phyloP scores from a whole-genome alignment of 2,329 filamentous ascomycete genomes.

The Curvularia verruculosa region DNA sequence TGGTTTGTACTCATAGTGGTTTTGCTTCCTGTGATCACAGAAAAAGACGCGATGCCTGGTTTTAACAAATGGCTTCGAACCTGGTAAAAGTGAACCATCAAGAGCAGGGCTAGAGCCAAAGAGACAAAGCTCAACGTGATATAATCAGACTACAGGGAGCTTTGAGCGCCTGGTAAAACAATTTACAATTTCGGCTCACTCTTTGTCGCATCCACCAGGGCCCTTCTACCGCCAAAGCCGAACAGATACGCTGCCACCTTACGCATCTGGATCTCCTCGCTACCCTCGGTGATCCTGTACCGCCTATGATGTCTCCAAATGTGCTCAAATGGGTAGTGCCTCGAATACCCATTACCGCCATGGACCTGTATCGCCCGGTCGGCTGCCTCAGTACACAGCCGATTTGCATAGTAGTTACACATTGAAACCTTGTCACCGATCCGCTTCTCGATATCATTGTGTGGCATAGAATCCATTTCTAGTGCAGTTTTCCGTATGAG shows the following conservation, averaged over 20 bases:
- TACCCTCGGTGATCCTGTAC: slow-evolving; percentile 68
- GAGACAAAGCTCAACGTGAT: neutral
- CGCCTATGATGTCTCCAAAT: slow-evolving; percentile 69
- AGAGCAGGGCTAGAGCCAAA: neutral
- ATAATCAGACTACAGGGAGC: neutral
- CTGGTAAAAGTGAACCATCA: neutral
- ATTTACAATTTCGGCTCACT: slow-evolving; percentile 40
- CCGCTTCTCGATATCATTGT: slow-evolving; percentile 62
- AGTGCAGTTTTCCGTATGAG: slow-evolving; percentile 66
- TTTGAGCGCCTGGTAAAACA: neutral
- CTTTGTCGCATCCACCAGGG: slow-evolving; percentile 42
- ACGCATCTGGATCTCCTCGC: slow-evolving; percentile 71
- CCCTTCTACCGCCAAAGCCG: slow-evolving; percentile 58
- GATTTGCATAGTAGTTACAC: slow-evolving; percentile 71
- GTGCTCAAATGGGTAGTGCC: slow-evolving; percentile 67
- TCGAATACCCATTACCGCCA: slow-evolving; percentile 64
- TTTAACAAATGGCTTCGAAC: slow-evolving; percentile 22
- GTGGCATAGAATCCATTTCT: slow-evolving; percentile 65
- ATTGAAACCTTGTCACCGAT: slow-evolving; percentile 68
- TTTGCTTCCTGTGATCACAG: slow-evolving; percentile 10
- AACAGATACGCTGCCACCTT: slow-evolving; percentile 67
- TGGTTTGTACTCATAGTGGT: slow-evolving; percentile 11
- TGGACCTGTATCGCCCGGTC: slow-evolving; percentile 68
- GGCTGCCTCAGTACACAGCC: slow-evolving; percentile 65
- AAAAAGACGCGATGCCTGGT: slow-evolving; percentile 14